phyloP scores from a whole-genome alignment of 768 basidiomycete genomes.

The Suillus bovinus region DNA sequence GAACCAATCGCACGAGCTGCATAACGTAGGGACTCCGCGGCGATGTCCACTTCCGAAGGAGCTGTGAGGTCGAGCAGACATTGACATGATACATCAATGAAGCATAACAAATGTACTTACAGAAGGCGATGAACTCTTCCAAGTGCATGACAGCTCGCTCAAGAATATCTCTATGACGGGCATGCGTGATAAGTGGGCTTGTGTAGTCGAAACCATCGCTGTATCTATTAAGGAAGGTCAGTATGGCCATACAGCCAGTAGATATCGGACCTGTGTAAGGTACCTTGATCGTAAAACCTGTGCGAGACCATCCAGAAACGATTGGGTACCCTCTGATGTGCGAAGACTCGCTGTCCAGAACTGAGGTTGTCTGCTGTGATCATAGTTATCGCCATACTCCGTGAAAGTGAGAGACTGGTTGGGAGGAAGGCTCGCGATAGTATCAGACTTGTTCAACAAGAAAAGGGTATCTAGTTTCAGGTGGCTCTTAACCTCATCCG shows the following conservation, averaged over 20 bases:
- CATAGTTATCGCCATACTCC: background rate
- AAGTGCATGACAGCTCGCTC: slow-evolving; percentile 52
- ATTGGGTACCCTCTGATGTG: slow-evolving; percentile 53
- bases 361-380: background rate
- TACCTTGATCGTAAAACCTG: slow-evolving; percentile 52
- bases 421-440: slow-evolving; percentile 27
- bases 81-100: slow-evolving; percentile 9
- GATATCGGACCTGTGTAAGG: slow-evolving; percentile 10
- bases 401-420: slow-evolving; percentile 2
- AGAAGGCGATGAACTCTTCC: slow-evolving; percentile 31
- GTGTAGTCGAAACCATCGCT: background rate
- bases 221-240: background rate
- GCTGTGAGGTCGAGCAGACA: slow-evolving; percentile 36
- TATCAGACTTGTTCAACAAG: slow-evolving; percentile 80
- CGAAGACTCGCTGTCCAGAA: slow-evolving; percentile 67
- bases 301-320: slow-evolving; percentile 63
- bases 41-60: slow-evolving; percentile 72
- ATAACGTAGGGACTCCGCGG: slow-evolving; percentile 86
- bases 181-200: slow-evolving; percentile 71
- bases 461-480: slow-evolving; percentile 61
- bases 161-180: slow-evolving; percentile 77
- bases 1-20: slow-evolving; percentile 82
- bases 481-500: slow-evolving; percentile 48
- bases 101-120: slow-evolving; percentile 20
- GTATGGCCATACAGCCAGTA: background rate